These are phyloP conservation scores for Piper longum DNA, from an alignment of 164 flowering plant genomes.

Conservation along the genomic window DNA sequence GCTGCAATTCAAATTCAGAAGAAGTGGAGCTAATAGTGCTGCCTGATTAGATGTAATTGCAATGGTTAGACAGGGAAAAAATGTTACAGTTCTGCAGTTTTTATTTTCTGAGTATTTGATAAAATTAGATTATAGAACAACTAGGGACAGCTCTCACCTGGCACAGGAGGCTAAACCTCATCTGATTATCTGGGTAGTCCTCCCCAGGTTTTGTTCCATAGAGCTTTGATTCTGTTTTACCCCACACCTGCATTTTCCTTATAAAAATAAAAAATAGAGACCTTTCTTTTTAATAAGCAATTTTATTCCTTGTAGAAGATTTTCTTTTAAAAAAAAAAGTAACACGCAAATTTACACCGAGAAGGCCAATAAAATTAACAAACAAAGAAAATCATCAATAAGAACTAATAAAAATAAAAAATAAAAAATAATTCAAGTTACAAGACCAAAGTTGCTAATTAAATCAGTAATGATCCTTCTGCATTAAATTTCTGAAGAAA, in stretches of 20 bases:
- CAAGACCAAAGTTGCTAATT: too few relatives aligned
- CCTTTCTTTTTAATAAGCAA: neutral
- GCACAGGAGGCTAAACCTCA: conserved; percentile 66
- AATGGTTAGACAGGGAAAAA: neutral
- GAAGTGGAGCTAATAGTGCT: conserved; percentile 72
- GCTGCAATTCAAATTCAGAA: conserved; percentile 53
- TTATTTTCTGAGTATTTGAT: too few relatives aligned
- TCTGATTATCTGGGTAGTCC: conserved; percentile 64
- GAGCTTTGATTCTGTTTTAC: conserved; percentile 46
- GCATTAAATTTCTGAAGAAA: neutral
- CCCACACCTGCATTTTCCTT: conserved; percentile 35
- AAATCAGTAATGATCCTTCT: too few relatives aligned
- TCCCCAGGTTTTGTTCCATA: conserved; percentile 57
- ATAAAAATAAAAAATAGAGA: too few relatives aligned
- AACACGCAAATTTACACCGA: too few relatives aligned
- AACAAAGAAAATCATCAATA: too few relatives aligned
- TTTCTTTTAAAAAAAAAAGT: too few relatives aligned
- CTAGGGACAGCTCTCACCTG: conserved; percentile 21
- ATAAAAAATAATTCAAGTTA: too few relatives aligned
- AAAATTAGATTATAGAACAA: too few relatives aligned
- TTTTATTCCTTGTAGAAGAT: too few relatives aligned
- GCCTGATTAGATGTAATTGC: conserved; percentile 30
- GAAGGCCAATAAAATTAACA: too few relatives aligned
- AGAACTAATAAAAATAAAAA: too few relatives aligned
- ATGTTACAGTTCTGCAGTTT: neutral